Percentiles rank a stretch among this genome's conserved stretches.
phyloP scores from a whole-genome alignment of 2,329 filamentous ascomycete genomes.

The Xylaria digitata region DNA sequence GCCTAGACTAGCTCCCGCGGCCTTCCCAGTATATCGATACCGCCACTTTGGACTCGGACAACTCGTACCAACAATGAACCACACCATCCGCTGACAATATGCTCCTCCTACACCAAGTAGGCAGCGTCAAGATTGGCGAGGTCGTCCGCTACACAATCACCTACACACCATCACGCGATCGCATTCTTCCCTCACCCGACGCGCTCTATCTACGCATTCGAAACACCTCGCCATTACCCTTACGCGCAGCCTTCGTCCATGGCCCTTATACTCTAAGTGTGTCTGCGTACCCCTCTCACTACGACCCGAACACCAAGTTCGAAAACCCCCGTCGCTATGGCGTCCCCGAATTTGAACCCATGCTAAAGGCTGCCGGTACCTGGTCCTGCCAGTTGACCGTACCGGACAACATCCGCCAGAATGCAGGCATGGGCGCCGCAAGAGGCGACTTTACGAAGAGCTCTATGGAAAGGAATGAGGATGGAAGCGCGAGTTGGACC shows the following conservation, averaged over 20 bases:
- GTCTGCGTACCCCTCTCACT: slow-evolving; percentile 84
- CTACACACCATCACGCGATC: slow-evolving; percentile 89
- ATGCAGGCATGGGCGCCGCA: slow-evolving; percentile 62
- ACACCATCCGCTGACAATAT: slow-evolving; percentile 60
- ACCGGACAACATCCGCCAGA: slow-evolving; percentile 79
- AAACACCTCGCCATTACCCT: slow-evolving; percentile 88
- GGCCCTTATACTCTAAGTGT: slow-evolving; percentile 93
- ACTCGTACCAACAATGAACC: slow-evolving; percentile 30
- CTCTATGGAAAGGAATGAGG: slow-evolving; percentile 67
- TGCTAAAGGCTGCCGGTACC: slow-evolving; percentile 90
- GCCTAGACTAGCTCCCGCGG: neutral
- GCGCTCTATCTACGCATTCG: slow-evolving; percentile 87
- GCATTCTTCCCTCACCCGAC: slow-evolving; percentile 86
- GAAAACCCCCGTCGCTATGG: slow-evolving; percentile 76
- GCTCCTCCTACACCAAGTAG: slow-evolving; percentile 91
- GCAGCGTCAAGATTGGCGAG: slow-evolving; percentile 93
- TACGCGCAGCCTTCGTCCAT: slow-evolving; percentile 95
- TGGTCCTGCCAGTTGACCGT: slow-evolving; percentile 86
- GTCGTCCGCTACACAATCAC: slow-evolving; percentile 92
- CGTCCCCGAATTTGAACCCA: slow-evolving; percentile 91
- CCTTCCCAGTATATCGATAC: neutral
- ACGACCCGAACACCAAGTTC: slow-evolving; percentile 84
- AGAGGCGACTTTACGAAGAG: slow-evolving; percentile 60
- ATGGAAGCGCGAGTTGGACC: slow-evolving; percentile 70
- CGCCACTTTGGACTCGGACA: neutral